Evolutionary conservation across 306 rosid species (phyloP).

Genomic region (Dalbergia cultrata): DNA sequence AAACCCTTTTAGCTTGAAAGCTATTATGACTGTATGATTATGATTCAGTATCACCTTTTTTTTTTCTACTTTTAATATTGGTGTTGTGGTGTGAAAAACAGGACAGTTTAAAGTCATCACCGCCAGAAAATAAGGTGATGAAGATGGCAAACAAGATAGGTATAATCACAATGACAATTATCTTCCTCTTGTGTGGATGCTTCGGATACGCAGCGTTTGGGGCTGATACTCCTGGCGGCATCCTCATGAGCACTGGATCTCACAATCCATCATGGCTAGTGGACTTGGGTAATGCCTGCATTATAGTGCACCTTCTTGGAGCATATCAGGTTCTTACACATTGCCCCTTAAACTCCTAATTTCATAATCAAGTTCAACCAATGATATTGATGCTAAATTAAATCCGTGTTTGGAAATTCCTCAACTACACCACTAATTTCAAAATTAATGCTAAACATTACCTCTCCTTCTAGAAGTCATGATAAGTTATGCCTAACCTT

Average conservation of each 20-base stretch:
- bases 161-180: constrained; percentile 50
- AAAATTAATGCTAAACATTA: neutral
- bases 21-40: neutral
- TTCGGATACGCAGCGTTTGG: constrained; percentile 79
- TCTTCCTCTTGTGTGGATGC: constrained; percentile 52
- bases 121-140: constrained; percentile 74
- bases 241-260: constrained; percentile 62
- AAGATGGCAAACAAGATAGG: constrained; percentile 56
- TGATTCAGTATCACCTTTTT: neutral
- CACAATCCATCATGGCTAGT: constrained; percentile 59
- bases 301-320: constrained; percentile 64
- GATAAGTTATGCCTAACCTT: neutral
- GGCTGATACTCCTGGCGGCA: constrained; percentile 55
- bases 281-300: constrained; percentile 60
- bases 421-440: neutral
- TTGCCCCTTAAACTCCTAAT: neutral
- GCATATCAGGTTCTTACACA: constrained; percentile 63
- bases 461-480: neutral
- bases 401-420: neutral
- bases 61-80: neutral
- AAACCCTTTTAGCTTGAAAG: neutral
- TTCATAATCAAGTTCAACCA: neutral
- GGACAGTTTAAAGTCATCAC: constrained; percentile 67
- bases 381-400: neutral
- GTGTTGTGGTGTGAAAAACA: constrained; percentile 37